Percentiles rank a stretch among this genome's conserved stretches.
These are phyloP conservation scores for Aspergillus ustus DNA, from an alignment of 2,329 filamentous ascomycete species.

Conservation along the genomic window DNA sequence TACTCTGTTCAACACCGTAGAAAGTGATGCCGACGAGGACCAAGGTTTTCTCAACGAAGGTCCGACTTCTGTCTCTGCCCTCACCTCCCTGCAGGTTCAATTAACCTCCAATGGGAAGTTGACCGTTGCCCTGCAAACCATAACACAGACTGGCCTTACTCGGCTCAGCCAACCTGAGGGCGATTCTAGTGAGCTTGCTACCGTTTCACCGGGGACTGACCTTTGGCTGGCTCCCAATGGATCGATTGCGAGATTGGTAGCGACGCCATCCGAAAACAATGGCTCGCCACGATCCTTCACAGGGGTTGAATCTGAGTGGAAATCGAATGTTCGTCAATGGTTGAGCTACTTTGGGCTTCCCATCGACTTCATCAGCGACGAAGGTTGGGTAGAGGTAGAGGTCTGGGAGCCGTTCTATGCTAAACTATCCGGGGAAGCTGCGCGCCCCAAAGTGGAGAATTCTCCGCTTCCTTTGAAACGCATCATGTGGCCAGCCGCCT, in stretches of 20 bases:
- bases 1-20: constrained; percentile 43
- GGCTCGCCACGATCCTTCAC: constrained; percentile 28
- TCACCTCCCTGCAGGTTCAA: constrained; percentile 45
- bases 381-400: constrained; percentile 48
- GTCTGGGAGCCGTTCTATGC: constrained; percentile 46
- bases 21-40: constrained; percentile 36
- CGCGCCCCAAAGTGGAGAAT: constrained; percentile 32
- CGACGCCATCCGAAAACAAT: constrained; percentile 28
- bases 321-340: constrained; percentile 42
- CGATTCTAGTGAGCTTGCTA: constrained; percentile 21
- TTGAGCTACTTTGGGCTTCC: constrained; percentile 42
- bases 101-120: constrained; percentile 42
- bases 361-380: constrained; percentile 35
- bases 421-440: constrained; percentile 39
- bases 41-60: constrained; percentile 33
- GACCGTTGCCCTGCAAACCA: constrained; percentile 41
- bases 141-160: constrained; percentile 41
- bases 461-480: constrained; percentile 43
- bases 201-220: constrained; percentile 35
- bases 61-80: constrained; percentile 31
- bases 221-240: constrained; percentile 49
- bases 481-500: constrained; percentile 50
- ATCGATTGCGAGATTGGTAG: constrained; percentile 41
- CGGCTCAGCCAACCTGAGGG: constrained; percentile 34
- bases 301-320: constrained; percentile 37